Base-by-base conservation (phyloP, 1,139 yeast genomes). In the Taphrina wiesneri region DNA sequence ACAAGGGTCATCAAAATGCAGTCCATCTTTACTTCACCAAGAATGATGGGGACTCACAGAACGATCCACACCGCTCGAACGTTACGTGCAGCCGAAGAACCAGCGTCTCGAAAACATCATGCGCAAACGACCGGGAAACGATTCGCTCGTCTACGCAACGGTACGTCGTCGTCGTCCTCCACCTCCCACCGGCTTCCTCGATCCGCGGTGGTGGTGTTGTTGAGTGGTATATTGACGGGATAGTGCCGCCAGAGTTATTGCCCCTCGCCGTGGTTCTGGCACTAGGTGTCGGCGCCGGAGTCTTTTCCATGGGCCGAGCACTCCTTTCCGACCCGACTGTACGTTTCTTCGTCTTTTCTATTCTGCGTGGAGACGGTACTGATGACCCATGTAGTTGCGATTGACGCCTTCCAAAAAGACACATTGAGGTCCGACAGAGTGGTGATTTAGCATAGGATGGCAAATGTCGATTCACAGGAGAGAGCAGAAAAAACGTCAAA, bases 261-360 rank as follows among this genome's bases (percentile, higher is more conserved):
- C 64, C 64, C 13, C 57, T 60, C 49, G 64, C 64, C 25, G 64
- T 54, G n/a, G 64, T 60, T 15, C 64, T 60, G 30, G 64, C 64
- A 13, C 64, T 60, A 23, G 64, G 64, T 51, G 64, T 60, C 45
- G 64, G 64, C 28, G 64, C 64, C 41, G 64, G 56, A 51, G 41
- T 60, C 52, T 60, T 60, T 34, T 51, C 57, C 51, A 60, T 60
- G 64, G 64, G 64, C 52, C 64, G 64, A 25, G 64, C 64, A 4
- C 52, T 60, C 41, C 34, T 60, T 17, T 45, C 64, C 30, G 64
- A 60, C 21, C 64, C 64, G 9, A 60, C 64, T 13, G 64, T 60
- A 49, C 43, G 56, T 25, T 3, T 11, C 13, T 36, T 15, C 34
- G 1, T 36, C 13, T 9, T 15, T 11, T 26, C 17, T 3, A 46